These are phyloP conservation scores for Penicillium alfredii DNA, from an alignment of 495 filamentous ascomycete genomes.

Conservation along the genomic window DNA sequence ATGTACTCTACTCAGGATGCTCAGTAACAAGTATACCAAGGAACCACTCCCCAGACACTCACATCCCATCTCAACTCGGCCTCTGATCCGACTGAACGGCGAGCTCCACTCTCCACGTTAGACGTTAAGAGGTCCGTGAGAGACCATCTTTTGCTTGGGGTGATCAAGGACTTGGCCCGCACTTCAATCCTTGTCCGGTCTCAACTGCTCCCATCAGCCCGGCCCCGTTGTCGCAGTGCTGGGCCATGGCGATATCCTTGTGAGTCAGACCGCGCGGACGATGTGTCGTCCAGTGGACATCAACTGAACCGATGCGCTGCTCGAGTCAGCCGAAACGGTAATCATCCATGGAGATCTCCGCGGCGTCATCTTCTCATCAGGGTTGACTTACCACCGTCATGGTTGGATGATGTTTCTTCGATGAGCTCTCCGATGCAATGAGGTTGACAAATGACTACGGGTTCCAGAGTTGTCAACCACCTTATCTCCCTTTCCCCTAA, in stretches of 20 bases:
- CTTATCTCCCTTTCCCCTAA: no score
- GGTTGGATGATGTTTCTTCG: conserved; percentile 43
- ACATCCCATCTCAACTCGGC: no score
- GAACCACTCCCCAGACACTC: no score
- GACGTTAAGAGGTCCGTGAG: no score
- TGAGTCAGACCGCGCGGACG: conserved; percentile 60
- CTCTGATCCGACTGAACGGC: no score
- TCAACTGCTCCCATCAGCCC: conserved; percentile 36
- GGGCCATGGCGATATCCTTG: conserved; percentile 61
- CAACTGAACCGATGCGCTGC: conserved; percentile 41
- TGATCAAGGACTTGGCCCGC: no score
- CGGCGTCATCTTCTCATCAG: no score
- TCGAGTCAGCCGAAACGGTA: conserved; percentile 9
- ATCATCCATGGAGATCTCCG: no score
- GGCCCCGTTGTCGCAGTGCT: conserved; percentile 56
- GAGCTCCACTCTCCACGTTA: no score
- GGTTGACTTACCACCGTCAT: conserved; percentile 42
- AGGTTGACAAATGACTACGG: conserved; percentile 35
- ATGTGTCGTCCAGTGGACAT: conserved; percentile 68
- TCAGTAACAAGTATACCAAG: no score
- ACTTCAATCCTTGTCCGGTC: conserved; percentile 32
- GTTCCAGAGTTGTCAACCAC: not conserved
- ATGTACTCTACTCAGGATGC: no score
- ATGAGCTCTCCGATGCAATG: conserved; percentile 36
- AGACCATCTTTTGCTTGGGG: no score